Evolutionary conservation across 106 monocot genomes (phyloP).

Genomic region (Allium fistulosum): DNA sequence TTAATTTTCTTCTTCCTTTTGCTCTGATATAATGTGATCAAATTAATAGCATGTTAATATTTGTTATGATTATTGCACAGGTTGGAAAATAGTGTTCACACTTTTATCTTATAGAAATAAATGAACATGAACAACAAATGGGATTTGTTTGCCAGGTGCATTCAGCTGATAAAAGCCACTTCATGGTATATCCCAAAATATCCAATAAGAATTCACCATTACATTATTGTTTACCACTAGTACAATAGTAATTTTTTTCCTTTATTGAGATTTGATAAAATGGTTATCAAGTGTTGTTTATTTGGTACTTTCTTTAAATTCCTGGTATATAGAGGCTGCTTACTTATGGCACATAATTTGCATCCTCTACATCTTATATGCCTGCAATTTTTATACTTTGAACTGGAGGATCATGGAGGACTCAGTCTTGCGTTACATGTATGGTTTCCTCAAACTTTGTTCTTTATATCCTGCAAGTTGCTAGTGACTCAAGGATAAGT

Average conservation of each 20-base stretch:
- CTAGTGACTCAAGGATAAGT: too few relatives aligned
- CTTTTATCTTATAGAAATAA: slow-evolving; percentile 85
- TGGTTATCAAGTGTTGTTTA: too few relatives aligned
- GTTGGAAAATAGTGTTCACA: slow-evolving; percentile 93
- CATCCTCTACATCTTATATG: background rate
- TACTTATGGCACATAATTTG: background rate
- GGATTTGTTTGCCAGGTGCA: slow-evolving; percentile 85
- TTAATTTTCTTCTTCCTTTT: too few relatives aligned
- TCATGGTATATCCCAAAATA: slow-evolving; percentile 47
- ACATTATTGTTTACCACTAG: too few relatives aligned
- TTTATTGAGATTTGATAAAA: too few relatives aligned
- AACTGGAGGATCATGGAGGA: slow-evolving; percentile 80
- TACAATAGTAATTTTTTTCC: too few relatives aligned
- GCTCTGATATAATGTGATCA: too few relatives aligned
- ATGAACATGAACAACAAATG: slow-evolving; percentile 56
- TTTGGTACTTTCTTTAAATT: too few relatives aligned
- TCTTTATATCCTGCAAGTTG: too few relatives aligned
- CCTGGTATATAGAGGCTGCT: background rate
- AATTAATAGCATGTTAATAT: too few relatives aligned
- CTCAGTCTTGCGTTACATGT: slow-evolving; percentile 94
- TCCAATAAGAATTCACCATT: too few relatives aligned
- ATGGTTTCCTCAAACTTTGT: slow-evolving; percentile 1
- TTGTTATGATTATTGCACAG: slow-evolving; percentile 21
- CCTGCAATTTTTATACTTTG: slow-evolving; percentile 80
- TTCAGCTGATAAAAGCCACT: slow-evolving; percentile 92